Percentiles rank a stretch among this genome's conserved stretches.
phyloP scores from a whole-genome alignment of 352 stramenopile species.

The Phytopythium montanum region DNA sequence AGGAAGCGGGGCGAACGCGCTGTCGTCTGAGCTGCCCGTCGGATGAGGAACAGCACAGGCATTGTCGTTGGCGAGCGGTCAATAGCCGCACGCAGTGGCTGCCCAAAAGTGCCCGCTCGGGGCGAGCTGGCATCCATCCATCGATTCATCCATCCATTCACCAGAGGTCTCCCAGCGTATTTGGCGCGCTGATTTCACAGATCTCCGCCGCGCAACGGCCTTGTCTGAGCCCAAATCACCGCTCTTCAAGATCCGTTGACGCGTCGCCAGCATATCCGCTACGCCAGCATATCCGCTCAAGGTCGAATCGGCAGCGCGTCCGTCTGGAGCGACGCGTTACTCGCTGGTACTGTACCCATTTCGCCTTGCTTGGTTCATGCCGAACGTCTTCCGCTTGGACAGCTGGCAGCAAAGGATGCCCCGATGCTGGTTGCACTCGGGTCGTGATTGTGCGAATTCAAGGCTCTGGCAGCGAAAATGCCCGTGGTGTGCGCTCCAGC shows the following conservation, averaged over 20 bases:
- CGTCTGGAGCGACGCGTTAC: not conserved
- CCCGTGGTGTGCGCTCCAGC: not conserved
- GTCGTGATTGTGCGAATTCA: too few species aligned
- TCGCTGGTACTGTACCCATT: not conserved
- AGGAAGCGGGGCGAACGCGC: constrained; percentile 1
- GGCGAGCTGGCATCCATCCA: not conserved
- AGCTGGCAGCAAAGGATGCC: not conserved
- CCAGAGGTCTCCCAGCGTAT: not conserved
- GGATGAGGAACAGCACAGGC: not conserved
- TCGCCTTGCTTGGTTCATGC: not conserved
- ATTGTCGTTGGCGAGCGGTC: not conserved
- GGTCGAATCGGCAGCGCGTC: not conserved
- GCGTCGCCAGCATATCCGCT: too few species aligned
- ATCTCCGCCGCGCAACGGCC: not conserved
- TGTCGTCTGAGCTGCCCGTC: not conserved
- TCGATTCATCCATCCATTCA: not conserved
- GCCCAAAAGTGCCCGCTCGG: not conserved
- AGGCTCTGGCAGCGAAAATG: not conserved
- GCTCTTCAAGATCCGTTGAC: not conserved
- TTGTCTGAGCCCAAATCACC: not conserved
- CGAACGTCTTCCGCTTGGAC: not conserved
- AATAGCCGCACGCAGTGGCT: not conserved
- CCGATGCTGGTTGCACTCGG: too few species aligned
- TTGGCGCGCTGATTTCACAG: not conserved
- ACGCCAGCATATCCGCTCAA: too few species aligned